Conservation (phyloP, 176 grass and related monocot species). For the Musa schizocarpa region DNA sequence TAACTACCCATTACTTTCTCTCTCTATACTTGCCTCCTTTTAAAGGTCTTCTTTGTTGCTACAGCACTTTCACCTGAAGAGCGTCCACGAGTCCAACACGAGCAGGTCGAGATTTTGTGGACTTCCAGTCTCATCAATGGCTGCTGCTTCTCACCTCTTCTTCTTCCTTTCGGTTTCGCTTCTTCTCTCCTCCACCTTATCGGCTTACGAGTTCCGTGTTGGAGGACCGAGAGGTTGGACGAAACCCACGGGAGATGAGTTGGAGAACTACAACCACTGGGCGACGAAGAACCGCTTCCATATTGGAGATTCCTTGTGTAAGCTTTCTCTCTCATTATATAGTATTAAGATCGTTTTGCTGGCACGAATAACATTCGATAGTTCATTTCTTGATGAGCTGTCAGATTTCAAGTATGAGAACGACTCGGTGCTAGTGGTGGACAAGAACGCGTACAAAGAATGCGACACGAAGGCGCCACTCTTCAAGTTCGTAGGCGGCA, state of each 20-base stretch:
- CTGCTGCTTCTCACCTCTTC: not conserved
- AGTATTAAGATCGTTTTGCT: too few relatives aligned
- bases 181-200: constrained; percentile 13
- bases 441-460: constrained; percentile 43
- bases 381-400: not conserved
- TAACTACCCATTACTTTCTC: too few relatives aligned
- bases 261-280: constrained; percentile 77
- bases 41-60: too few relatives aligned
- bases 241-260: constrained; percentile 36
- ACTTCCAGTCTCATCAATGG: constrained; percentile 7
- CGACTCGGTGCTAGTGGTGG: constrained; percentile 71
- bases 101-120: too few relatives aligned
- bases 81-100: too few relatives aligned
- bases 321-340: not conserved
- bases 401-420: constrained; percentile 68
- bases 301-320: constrained; percentile 60
- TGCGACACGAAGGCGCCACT: constrained; percentile 40
- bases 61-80: too few relatives aligned
- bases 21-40: too few relatives aligned
- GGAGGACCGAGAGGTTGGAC: constrained; percentile 47
- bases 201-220: constrained; percentile 36
- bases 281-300: constrained; percentile 46
- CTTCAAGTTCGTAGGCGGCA: constrained; percentile 33
- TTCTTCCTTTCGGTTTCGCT: constrained; percentile 23
- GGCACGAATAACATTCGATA: too few relatives aligned